Evolutionary conservation across 2,329 filamentous ascomycete species (phyloP).

Genomic region (Colletotrichum camelliae): DNA sequence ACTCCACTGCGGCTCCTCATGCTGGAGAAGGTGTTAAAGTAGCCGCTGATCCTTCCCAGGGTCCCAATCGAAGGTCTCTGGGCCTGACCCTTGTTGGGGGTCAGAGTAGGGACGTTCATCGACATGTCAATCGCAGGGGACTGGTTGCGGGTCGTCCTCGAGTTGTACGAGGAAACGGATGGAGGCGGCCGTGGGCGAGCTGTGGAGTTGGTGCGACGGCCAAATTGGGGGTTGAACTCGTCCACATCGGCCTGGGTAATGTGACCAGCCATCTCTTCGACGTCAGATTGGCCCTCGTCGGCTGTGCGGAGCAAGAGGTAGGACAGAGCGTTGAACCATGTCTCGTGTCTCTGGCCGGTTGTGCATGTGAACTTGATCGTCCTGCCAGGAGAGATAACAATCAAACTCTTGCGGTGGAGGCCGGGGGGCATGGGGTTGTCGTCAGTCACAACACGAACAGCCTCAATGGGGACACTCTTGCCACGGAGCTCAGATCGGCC

Average conservation of each 20-base stretch:
- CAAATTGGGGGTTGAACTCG: conserved; percentile 80
- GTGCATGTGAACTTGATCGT: conserved; percentile 93
- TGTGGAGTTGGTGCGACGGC: conserved; percentile 33
- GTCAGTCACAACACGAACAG: conserved; percentile 88
- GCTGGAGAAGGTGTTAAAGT: conserved; percentile 63
- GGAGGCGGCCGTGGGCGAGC: conserved; percentile 57
- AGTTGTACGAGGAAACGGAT: conserved; percentile 83
- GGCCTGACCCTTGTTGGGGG: conserved; percentile 51
- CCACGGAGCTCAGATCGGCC: conserved; percentile 76
- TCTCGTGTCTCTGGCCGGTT: conserved; percentile 94
- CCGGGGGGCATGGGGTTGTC: conserved; percentile 96
- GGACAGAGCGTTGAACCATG: conserved; percentile 96
- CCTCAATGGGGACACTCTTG: conserved; percentile 95
- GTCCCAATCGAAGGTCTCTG: conserved; percentile 49
- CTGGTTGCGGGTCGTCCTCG: conserved; percentile 70
- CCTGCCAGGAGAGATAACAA: conserved; percentile 88
- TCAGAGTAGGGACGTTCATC: conserved; percentile 62
- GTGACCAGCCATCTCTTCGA: conserved; percentile 62
- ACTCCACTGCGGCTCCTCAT: conserved; percentile 57
- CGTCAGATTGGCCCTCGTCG: conserved; percentile 65
- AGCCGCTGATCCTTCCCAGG: conserved; percentile 64
- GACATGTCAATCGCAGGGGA: conserved; percentile 60
- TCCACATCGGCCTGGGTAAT: conserved; percentile 68
- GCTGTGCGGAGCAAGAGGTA: conserved; percentile 85
- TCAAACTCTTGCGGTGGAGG: conserved; percentile 89